Percentiles rank a stretch among this genome's conserved stretches.
These are phyloP conservation scores for Sclerotiophoma versabilis DNA, from an alignment of 2,329 filamentous ascomycete species.

Conservation along the genomic window DNA sequence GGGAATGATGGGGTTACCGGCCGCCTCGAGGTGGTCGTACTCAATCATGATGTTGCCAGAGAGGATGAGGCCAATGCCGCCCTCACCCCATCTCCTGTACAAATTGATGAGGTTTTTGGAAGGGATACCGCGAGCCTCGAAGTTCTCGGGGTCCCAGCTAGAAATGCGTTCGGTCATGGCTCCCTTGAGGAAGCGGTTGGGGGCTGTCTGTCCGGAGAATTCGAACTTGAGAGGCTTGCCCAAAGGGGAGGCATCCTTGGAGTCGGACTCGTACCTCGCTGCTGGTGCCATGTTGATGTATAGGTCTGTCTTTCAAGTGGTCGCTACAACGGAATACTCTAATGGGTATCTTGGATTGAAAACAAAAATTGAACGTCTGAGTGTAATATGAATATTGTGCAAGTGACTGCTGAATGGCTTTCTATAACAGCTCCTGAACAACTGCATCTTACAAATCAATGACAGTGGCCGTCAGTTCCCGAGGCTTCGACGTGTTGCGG, in stretches of 20 bases:
- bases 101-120: constrained; percentile 64
- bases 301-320: neutral
- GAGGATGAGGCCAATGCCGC: constrained; percentile 57
- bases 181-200: constrained; percentile 71
- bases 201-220: constrained; percentile 62
- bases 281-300: constrained; percentile 44
- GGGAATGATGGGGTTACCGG: constrained; percentile 66
- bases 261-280: constrained; percentile 50
- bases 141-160: constrained; percentile 64
- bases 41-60: constrained; percentile 72
- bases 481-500: constrained; percentile 13
- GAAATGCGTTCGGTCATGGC: constrained; percentile 72
- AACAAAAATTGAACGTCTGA: neutral
- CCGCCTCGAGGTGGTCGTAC: constrained; percentile 64
- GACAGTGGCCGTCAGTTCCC: constrained; percentile 9
- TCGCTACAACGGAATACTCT: neutral
- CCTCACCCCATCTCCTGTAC: constrained; percentile 61
- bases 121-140: constrained; percentile 62
- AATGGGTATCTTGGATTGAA: constrained; percentile 3
- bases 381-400: too few species aligned
- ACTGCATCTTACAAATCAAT: constrained; percentile 19
- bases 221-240: constrained; percentile 55
- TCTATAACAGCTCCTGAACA: neutral
- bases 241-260: constrained; percentile 51
- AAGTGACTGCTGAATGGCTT: neutral